Conservation (phyloP, 2,329 filamentous ascomycete genomes). For the Endoconidiophora polonica region DNA sequence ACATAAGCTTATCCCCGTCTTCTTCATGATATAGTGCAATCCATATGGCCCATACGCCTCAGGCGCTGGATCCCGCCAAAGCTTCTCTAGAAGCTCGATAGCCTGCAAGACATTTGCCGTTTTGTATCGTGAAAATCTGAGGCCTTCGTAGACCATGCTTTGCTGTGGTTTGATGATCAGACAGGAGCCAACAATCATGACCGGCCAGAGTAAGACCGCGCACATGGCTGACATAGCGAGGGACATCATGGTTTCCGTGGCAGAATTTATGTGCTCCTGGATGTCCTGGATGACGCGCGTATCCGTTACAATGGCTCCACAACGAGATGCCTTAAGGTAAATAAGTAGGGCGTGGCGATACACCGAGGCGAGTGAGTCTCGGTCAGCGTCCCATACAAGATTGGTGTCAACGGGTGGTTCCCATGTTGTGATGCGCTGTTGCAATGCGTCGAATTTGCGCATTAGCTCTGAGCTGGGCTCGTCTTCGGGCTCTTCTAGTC, state of each 20-base stretch:
- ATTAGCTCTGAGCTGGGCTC: not conserved
- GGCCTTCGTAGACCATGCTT: conserved; percentile 12
- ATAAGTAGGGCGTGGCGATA: conserved; percentile 10
- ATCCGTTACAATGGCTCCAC: conserved; percentile 8
- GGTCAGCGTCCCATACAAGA: conserved; percentile 10
- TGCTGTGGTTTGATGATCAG: conserved; percentile 13
- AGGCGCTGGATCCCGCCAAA: conserved; percentile 12
- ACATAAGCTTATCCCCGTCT: conserved; percentile 12
- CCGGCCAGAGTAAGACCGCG: conserved; percentile 10
- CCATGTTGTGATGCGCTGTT: conserved; percentile 10
- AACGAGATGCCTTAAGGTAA: conserved; percentile 10
- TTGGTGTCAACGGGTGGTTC: conserved; percentile 5
- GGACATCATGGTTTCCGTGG: conserved; percentile 12
- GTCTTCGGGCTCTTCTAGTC: conserved; percentile 10
- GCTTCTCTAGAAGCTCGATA: conserved; percentile 11
- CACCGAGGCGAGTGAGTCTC: conserved; percentile 11
- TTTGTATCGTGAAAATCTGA: conserved; percentile 11
- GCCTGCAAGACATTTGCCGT: conserved; percentile 12
- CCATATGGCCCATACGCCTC: conserved; percentile 13
- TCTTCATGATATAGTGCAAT: conserved; percentile 12
- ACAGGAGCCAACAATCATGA: conserved; percentile 12
- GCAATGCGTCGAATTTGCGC: conserved; percentile 7
- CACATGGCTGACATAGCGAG: conserved; percentile 12
- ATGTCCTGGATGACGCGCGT: conserved; percentile 10
- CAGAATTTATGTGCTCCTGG: conserved; percentile 12